Base-by-base conservation (phyloP, 2,329 filamentous ascomycete species). In the Sordariomycetes sp. region DNA sequence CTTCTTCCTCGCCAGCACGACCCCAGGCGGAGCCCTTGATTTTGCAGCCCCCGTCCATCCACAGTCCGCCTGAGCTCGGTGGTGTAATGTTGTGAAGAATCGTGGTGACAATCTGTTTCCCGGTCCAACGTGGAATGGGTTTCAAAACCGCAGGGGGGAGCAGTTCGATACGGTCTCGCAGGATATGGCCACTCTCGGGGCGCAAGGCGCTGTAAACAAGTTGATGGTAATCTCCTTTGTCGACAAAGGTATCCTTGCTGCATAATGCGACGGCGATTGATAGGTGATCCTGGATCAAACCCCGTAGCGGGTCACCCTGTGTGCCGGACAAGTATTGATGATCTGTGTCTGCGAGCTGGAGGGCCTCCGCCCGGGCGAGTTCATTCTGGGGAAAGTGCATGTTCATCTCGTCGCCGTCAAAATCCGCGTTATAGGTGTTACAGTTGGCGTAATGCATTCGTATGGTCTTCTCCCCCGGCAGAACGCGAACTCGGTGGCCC, bases 371-470 rank as follows among this genome's bases (percentile, higher is more conserved):
- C 63, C 94, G 81, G 17, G 94, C 94, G 62, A 97, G 78, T 68
- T 97, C 95, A 64, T 96, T 97, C 65, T 99, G 94, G 1, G 94
- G 94, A 66, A 99, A 97, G 72, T 99, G 94, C 91, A 99, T 95
- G 70, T 99, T 99, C 94, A 99, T 99, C 71, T 99, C 94, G 68
- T 99, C 94, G 70, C 94, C 94, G 66, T 99, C 95, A 67, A 99
- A 99, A 78, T 99, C 94, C 35, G 94, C 94, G 65, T 99, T 99
- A 77, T 99, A 99, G 0, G 94, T 96, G 67, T 99, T 99, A 70
- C 94, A 97, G 70, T 99, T 99, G 65, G 94, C 92, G 72, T 99
- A 99, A 75, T 99, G 94, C 92, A 99, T 97, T 62, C 94, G 90
- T 68, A 99, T 91, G 0, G 94, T 97, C 73, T 95, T 95, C 70